phyloP scores from a whole-genome alignment of 169 alveolate species.

The Perkinsus marinus region DNA sequence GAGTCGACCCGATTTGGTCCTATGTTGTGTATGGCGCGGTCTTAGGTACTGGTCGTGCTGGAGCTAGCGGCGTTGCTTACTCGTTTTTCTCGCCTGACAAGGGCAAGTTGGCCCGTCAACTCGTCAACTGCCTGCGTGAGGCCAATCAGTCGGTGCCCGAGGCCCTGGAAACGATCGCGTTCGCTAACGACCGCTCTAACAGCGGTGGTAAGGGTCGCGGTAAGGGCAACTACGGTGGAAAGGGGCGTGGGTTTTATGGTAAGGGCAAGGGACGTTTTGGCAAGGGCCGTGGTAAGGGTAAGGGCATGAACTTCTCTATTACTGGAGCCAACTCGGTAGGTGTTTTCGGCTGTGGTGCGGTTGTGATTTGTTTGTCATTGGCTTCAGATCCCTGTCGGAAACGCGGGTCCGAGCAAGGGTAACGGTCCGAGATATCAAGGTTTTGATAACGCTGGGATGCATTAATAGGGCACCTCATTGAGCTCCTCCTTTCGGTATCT shows the following conservation, averaged over 20 bases:
- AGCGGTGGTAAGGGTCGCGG: neutral
- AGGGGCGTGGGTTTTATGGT: neutral
- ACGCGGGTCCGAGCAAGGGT: neutral
- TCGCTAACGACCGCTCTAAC: neutral
- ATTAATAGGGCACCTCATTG: neutral
- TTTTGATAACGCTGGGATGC: neutral
- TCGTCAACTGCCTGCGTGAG: conserved; percentile 67
- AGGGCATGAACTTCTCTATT: neutral
- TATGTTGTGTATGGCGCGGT: neutral
- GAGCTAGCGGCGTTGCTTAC: conserved; percentile 64
- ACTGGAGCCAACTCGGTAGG: neutral
- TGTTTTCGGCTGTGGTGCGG: neutral
- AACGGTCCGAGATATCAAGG: neutral
- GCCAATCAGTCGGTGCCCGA: conserved; percentile 58
- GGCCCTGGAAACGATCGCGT: neutral
- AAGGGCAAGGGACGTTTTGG: neutral
- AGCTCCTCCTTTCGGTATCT: neutral
- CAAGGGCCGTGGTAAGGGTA: neutral
- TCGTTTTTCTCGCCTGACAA: conserved; percentile 72
- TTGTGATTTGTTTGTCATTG: neutral
- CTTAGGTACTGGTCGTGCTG: conserved; percentile 77
- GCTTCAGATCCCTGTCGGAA: neutral
- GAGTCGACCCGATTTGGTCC: neutral
- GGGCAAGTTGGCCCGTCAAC: conserved; percentile 68
- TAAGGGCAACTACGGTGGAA: neutral